Evolutionary conservation across 768 basidiomycete genomes (phyloP).

Genomic region (Suillus bovinus): DNA sequence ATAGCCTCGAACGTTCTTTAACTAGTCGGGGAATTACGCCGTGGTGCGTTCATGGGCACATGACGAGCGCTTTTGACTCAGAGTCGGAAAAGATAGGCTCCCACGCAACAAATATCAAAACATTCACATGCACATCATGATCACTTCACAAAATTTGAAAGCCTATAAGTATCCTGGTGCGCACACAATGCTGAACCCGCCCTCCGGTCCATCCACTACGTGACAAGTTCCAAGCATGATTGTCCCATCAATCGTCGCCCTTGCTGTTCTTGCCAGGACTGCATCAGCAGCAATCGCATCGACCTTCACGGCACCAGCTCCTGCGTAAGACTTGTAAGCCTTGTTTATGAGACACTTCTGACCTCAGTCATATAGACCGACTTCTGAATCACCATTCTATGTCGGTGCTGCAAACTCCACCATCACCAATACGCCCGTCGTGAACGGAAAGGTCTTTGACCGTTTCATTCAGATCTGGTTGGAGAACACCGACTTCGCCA

Average conservation of each 20-base stretch:
- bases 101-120: not conserved
- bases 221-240: conserved; percentile 16
- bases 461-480: conserved; percentile 59
- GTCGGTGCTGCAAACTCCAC: conserved; percentile 43
- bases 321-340: conserved; percentile 21
- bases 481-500: conserved; percentile 58
- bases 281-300: conserved; percentile 26
- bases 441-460: conserved; percentile 45
- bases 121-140: not conserved
- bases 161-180: conserved; percentile 4
- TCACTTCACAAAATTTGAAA: not conserved
- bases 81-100: not conserved
- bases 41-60: too few relatives aligned
- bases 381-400: conserved; percentile 39
- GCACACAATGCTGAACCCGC: not conserved
- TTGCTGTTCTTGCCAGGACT: conserved; percentile 16
- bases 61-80: not conserved
- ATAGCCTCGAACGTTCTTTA: not conserved
- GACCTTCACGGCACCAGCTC: conserved; percentile 30
- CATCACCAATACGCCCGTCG: conserved; percentile 37
- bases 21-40: too few relatives aligned
- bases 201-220: not conserved
- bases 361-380: conserved; percentile 23
- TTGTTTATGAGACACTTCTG: not conserved
- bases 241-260: conserved; percentile 14